A percentile compares a stretch with the other conserved stretches of the same genome.
These are phyloP conservation scores for Trametes cubensis DNA, from an alignment of 768 basidiomycete species.

Conservation along the genomic window DNA sequence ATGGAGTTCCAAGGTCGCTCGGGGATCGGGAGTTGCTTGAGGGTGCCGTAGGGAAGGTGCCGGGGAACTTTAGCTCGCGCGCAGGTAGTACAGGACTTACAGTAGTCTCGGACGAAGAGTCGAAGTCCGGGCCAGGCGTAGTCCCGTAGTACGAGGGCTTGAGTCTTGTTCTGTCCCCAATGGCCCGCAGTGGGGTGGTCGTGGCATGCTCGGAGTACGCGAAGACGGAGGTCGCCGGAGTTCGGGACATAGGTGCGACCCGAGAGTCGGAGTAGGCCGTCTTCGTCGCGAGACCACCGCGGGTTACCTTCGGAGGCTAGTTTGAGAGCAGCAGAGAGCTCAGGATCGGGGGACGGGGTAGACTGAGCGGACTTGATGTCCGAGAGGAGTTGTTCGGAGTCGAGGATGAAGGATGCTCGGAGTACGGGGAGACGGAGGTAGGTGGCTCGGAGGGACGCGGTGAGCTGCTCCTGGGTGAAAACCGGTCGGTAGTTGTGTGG, in stretches of 20 bases:
- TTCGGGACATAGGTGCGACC: constrained; percentile 29
- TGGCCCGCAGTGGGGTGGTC: constrained; percentile 36
- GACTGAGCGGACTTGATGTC: constrained; percentile 20
- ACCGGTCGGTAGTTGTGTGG: constrained; percentile 26
- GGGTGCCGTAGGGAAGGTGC: constrained; percentile 29
- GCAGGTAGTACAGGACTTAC: constrained; percentile 33
- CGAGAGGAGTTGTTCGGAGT: constrained; percentile 25
- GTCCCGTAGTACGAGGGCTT: constrained; percentile 27
- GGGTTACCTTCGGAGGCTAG: constrained; percentile 2
- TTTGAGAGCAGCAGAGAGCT: constrained; percentile 4
- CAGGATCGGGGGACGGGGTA: neutral
- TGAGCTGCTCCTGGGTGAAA: constrained; percentile 28
- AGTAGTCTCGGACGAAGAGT: constrained; percentile 33
- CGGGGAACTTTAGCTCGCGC: constrained; percentile 25
- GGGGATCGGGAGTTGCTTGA: constrained; percentile 4
- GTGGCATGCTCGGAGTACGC: constrained; percentile 31
- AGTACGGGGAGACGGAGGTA: constrained; percentile 19
- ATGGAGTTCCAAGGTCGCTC: constrained; percentile 32
- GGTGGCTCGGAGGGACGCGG: constrained; percentile 25
- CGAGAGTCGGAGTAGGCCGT: constrained; percentile 20
- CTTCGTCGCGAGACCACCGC: neutral
- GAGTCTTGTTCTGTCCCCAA: constrained; percentile 31
- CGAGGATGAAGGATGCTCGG: constrained; percentile 26
- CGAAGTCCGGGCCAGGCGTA: constrained; percentile 35
- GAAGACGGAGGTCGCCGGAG: constrained; percentile 27